phyloP scores from a whole-genome alignment of 1,284 basidiomycete genomes.

The Ceratobasidium sp. region DNA sequence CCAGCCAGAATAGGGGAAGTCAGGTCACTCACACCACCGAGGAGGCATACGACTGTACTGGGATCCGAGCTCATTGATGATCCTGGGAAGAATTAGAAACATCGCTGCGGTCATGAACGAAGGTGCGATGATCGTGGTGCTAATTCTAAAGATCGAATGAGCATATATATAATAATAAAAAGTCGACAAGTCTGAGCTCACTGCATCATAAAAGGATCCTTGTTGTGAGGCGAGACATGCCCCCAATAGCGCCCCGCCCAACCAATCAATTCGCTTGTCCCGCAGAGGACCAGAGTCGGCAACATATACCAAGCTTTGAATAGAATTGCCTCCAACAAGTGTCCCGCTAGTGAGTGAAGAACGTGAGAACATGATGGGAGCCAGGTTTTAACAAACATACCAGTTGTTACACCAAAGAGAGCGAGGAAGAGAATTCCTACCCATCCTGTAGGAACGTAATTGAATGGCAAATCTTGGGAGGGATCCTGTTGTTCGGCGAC shows the following conservation, averaged over 20 bases:
- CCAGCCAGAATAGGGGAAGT: neutral
- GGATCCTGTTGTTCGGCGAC: neutral
- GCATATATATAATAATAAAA: neutral
- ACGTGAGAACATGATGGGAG: neutral
- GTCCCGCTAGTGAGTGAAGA: slow-evolving; percentile 52
- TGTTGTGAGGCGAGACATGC: slow-evolving; percentile 36
- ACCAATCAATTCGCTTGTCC: slow-evolving; percentile 62
- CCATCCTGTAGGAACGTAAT: slow-evolving; percentile 43
- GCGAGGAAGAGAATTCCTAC: slow-evolving; percentile 44
- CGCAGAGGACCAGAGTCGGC: slow-evolving; percentile 63
- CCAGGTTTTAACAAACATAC: neutral
- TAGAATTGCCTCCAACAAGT: slow-evolving; percentile 59
- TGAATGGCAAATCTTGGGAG: slow-evolving; percentile 13
- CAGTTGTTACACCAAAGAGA: slow-evolving; percentile 41
- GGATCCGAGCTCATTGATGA: slow-evolving; percentile 52
- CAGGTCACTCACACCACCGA: slow-evolving; percentile 45
- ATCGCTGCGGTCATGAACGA: slow-evolving; percentile 44
- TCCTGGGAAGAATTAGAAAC: slow-evolving; percentile 51
- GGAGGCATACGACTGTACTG: slow-evolving; percentile 53
- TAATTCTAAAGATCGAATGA: neutral
- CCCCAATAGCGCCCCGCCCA: slow-evolving; percentile 50
- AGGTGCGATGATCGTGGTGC: slow-evolving; percentile 40
- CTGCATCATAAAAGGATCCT: slow-evolving; percentile 61
- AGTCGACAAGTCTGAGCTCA: slow-evolving; percentile 50
- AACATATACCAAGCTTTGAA: slow-evolving; percentile 64